These are phyloP conservation scores for Cladosporium velox DNA, from an alignment of 2,329 filamentous ascomycete genomes.

Conservation along the genomic window DNA sequence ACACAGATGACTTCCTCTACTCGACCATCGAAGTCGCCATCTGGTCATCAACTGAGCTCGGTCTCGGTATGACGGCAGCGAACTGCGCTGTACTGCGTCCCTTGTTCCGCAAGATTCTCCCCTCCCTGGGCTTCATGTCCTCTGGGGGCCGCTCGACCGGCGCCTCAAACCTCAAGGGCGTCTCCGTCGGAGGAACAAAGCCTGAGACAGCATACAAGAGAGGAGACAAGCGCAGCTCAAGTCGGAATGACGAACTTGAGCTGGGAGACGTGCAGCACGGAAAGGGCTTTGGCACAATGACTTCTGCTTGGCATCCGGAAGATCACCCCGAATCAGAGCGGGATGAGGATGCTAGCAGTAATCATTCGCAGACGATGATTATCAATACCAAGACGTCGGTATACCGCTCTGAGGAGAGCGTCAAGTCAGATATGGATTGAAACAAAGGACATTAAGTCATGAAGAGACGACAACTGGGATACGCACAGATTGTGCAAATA, in stretches of 20 bases:
- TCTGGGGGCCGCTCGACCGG: neutral
- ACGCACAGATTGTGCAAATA: neutral
- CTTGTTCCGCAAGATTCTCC: constrained; percentile 38
- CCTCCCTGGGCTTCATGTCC: constrained; percentile 1
- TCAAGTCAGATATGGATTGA: neutral
- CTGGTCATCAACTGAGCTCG: constrained; percentile 37
- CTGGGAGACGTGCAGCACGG: constrained; percentile 6
- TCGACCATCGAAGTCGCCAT: constrained; percentile 45
- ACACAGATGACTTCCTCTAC: constrained; percentile 25
- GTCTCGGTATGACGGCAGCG: constrained; percentile 43
- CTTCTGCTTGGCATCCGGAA: constrained; percentile 9
- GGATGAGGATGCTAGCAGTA: constrained; percentile 8
- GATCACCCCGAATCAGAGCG: neutral
- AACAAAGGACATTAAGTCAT: neutral
- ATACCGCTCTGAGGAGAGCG: constrained; percentile 14
- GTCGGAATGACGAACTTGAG: neutral
- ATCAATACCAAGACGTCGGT: constrained; percentile 16
- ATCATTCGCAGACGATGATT: constrained; percentile 17
- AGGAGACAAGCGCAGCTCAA: neutral
- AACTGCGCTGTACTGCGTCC: constrained; percentile 53
- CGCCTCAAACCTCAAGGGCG: neutral
- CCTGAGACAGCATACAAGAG: neutral
- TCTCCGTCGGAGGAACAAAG: neutral
- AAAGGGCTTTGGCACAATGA: constrained; percentile 11
- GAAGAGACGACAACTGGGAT: neutral